These are phyloP conservation scores for Pulveroboletus sp. DNA, from an alignment of 768 basidiomycete species.

Conservation along the genomic window DNA sequence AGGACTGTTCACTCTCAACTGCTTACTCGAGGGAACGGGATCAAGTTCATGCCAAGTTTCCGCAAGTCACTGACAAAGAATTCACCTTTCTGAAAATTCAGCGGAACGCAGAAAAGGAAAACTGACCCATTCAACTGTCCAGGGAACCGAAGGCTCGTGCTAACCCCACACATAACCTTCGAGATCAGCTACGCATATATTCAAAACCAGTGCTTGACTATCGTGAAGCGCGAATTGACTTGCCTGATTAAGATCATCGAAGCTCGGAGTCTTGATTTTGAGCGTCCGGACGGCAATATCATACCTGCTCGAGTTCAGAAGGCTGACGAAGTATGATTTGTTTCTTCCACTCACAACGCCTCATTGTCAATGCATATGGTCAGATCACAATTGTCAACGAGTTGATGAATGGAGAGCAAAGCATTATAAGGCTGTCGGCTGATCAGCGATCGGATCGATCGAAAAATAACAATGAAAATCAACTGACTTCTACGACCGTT, in stretches of 20 bases:
- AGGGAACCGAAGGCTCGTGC: slow-evolving; percentile 89
- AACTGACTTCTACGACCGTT: slow-evolving; percentile 49
- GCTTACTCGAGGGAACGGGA: slow-evolving; percentile 91
- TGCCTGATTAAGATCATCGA: slow-evolving; percentile 67
- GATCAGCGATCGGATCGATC: slow-evolving; percentile 6
- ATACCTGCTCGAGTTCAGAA: slow-evolving; percentile 44
- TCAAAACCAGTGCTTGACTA: not conserved
- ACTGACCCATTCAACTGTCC: slow-evolving; percentile 85
- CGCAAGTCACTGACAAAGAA: slow-evolving; percentile 60
- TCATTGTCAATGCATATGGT: slow-evolving; percentile 87
- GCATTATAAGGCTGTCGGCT: slow-evolving; percentile 70
- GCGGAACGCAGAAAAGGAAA: not conserved
- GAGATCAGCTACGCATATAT: slow-evolving; percentile 55
- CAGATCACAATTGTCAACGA: slow-evolving; percentile 84
- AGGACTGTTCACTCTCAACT: not conserved
- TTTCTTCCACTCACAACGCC: slow-evolving; percentile 52
- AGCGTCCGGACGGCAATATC: slow-evolving; percentile 65
- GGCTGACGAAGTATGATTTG: not conserved
- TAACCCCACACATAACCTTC: slow-evolving; percentile 92
- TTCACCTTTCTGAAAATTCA: slow-evolving; percentile 2
- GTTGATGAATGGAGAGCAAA: slow-evolving; percentile 79
- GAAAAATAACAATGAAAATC: not conserved
- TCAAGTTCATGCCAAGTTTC: slow-evolving; percentile 88
- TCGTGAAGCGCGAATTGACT: slow-evolving; percentile 11
- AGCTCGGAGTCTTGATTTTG: slow-evolving; percentile 60